Conservation (phyloP, 2,329 filamentous ascomycete species). For the Nemania sp. region DNA sequence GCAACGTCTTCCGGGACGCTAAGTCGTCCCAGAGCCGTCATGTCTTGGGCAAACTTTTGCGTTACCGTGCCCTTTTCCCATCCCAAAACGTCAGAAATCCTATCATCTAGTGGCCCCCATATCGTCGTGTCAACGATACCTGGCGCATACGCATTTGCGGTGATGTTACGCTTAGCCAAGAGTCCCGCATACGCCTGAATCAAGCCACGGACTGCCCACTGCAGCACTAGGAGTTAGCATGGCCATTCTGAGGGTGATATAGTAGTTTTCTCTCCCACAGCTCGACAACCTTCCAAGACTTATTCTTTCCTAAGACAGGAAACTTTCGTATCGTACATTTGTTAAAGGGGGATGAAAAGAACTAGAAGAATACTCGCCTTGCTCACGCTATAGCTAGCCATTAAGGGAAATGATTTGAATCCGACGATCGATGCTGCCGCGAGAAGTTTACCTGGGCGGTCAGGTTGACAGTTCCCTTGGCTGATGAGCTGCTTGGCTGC, state of each 20-base stretch:
- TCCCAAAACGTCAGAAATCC: constrained; percentile 64
- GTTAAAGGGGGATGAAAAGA: not conserved
- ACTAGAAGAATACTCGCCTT: constrained; percentile 54
- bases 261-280: too few species aligned
- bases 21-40: constrained; percentile 68
- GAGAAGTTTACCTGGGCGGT: constrained; percentile 59
- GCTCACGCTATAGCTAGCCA: constrained; percentile 72
- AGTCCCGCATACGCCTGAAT: constrained; percentile 76
- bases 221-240: not conserved
- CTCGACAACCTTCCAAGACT: too few species aligned
- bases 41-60: constrained; percentile 63
- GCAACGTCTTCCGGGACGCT: constrained; percentile 73
- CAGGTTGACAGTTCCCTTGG: constrained; percentile 62
- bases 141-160: constrained; percentile 74
- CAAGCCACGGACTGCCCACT: constrained; percentile 73
- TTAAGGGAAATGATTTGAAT: constrained; percentile 68
- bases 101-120: constrained; percentile 76
- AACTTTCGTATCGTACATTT: too few species aligned
- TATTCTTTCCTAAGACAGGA: too few species aligned
- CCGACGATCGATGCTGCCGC: constrained; percentile 67
- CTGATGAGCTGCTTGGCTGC: constrained; percentile 74
- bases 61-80: constrained; percentile 65
- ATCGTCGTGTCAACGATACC: constrained; percentile 75
- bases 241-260: not conserved
- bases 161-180: constrained; percentile 72